phyloP scores from a whole-genome alignment of 2,329 filamentous ascomycete genomes.

The Claviceps paspali region DNA sequence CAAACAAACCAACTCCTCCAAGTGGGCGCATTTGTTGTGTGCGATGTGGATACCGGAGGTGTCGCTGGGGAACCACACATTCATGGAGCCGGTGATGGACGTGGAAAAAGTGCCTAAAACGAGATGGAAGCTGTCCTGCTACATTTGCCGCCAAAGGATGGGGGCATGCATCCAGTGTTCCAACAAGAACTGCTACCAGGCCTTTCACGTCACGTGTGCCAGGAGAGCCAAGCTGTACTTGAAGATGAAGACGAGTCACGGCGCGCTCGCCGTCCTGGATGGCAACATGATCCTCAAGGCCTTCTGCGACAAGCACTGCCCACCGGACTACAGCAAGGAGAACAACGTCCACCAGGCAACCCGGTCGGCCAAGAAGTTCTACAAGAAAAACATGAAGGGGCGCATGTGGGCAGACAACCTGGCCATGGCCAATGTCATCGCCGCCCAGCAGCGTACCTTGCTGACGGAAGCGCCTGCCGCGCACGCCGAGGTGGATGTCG shows the following conservation, averaged over 20 bases:
- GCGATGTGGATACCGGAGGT: constrained; percentile 99
- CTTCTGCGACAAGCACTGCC: constrained; percentile 91
- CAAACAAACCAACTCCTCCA: constrained; percentile 91
- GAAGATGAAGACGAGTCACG: constrained; percentile 90
- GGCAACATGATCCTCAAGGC: constrained; percentile 79
- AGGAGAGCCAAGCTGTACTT: constrained; percentile 74
- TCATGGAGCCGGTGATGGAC: constrained; percentile 97
- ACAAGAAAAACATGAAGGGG: constrained; percentile 76
- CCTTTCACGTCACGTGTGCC: constrained; percentile 94
- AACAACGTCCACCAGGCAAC: constrained; percentile 71
- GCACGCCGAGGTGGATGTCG: constrained; percentile 73
- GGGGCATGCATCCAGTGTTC: constrained; percentile 96
- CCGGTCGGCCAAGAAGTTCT: constrained; percentile 72
- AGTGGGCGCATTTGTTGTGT: constrained; percentile 93
- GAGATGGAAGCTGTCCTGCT: constrained; percentile 86
- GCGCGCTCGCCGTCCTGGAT: constrained; percentile 58
- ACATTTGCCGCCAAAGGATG: constrained; percentile 96
- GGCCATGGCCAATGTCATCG: constrained; percentile 63
- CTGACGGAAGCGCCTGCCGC: constrained; percentile 48
- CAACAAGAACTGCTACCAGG: constrained; percentile 92
- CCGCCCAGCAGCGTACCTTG: constrained; percentile 52
- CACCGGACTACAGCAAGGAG: constrained; percentile 73
- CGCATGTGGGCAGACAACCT: constrained; percentile 88
- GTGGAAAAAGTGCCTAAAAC: constrained; percentile 94
- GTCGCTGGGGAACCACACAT: constrained; percentile 84